Evolutionary conservation across 2,329 filamentous ascomycete species (phyloP).

Genomic region (Nectriaceae sp.): DNA sequence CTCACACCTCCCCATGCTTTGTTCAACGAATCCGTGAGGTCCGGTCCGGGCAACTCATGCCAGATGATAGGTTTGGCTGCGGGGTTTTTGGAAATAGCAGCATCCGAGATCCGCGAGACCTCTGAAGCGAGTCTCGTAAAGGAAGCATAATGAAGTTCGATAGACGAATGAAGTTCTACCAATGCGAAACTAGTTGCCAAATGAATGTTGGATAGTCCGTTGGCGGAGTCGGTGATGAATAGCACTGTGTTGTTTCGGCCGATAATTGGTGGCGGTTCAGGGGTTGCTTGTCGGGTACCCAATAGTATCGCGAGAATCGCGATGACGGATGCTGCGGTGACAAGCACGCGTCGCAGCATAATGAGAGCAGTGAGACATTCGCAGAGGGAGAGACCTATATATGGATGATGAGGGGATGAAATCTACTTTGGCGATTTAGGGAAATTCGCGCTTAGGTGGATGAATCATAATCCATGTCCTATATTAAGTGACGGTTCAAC

Average conservation of each 20-base stretch:
- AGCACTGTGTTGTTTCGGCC: slow-evolving; percentile 34
- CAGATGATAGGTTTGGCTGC: slow-evolving; percentile 24
- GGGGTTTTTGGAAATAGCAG: slow-evolving; percentile 10
- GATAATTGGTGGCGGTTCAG: slow-evolving; percentile 1
- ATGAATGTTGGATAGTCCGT: slow-evolving; percentile 39
- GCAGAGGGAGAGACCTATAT: too few relatives aligned
- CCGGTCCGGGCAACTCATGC: slow-evolving; percentile 23
- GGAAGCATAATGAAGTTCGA: slow-evolving; percentile 38
- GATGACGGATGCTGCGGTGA: too few relatives aligned
- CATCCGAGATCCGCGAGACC: slow-evolving; percentile 18
- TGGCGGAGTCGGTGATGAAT: slow-evolving; percentile 34
- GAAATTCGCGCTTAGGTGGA: too few relatives aligned
- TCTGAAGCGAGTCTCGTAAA: slow-evolving; percentile 20
- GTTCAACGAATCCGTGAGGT: slow-evolving; percentile 9
- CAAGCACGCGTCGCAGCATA: too few relatives aligned
- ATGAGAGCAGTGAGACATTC: too few relatives aligned
- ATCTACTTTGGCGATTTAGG: too few relatives aligned
- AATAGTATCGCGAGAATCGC: neutral
- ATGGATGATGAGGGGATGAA: too few relatives aligned
- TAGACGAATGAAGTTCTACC: slow-evolving; percentile 29
- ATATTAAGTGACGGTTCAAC: too few relatives aligned
- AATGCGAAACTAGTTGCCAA: slow-evolving; percentile 37
- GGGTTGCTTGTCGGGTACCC: neutral
- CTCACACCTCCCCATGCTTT: too few relatives aligned
- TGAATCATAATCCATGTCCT: too few relatives aligned